A percentile compares a stretch with the other conserved stretches of the same genome.
These are phyloP conservation scores for Fusarium liriodendri DNA, from an alignment of 2,329 filamentous ascomycete species.

Conservation along the genomic window DNA sequence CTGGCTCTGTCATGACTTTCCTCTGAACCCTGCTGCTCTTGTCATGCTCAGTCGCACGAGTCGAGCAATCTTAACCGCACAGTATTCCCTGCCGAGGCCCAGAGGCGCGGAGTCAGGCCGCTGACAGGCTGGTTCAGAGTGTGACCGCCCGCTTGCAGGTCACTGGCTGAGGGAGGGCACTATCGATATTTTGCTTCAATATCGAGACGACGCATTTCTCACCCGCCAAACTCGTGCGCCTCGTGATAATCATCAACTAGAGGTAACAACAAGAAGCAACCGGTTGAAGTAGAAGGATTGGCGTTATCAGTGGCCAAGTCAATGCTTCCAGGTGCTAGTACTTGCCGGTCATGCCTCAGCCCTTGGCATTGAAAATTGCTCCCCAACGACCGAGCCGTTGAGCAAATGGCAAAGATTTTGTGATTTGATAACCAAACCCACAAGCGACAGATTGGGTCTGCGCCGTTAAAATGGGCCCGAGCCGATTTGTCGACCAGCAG, in stretches of 20 bases:
- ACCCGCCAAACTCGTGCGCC: neutral
- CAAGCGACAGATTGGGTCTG: neutral
- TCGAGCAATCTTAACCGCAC: neutral
- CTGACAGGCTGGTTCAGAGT: neutral
- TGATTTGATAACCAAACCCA: neutral
- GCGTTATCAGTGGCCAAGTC: neutral
- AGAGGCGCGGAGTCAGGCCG: neutral
- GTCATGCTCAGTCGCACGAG: neutral
- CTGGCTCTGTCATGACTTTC: neutral
- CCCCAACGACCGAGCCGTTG: neutral
- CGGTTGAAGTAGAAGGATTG: neutral
- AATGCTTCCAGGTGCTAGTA: neutral
- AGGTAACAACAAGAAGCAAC: neutral
- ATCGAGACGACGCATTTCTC: neutral
- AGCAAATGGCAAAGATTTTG: neutral
- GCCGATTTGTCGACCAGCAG: neutral
- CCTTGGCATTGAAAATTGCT: constrained; percentile 1
- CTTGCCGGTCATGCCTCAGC: neutral
- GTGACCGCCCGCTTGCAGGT: neutral
- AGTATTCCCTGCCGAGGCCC: neutral
- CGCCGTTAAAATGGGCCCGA: neutral
- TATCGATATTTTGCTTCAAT: neutral
- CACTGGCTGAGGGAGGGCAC: neutral
- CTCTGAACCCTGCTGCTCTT: neutral
- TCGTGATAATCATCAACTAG: neutral